Evolutionary conservation across 768 basidiomycete genomes (phyloP).

Genomic region (Mycena maculata): DNA sequence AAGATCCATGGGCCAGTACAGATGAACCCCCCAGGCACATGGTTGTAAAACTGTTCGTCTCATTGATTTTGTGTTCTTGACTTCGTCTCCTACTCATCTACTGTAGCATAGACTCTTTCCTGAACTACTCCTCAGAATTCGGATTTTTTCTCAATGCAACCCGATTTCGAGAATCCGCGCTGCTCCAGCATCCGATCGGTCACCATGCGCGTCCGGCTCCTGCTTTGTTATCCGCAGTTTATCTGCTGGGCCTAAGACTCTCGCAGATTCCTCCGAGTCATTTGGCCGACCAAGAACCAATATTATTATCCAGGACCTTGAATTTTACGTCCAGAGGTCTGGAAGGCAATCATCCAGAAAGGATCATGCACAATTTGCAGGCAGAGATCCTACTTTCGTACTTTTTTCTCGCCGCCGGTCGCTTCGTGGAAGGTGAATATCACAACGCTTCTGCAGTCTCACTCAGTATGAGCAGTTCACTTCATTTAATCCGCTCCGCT

Average conservation of each 20-base stretch:
- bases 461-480: constrained; percentile 47
- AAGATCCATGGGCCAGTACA: too few species aligned
- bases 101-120: constrained; percentile 43
- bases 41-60: too few species aligned
- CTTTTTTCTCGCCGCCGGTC: constrained; percentile 65
- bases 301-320: constrained; percentile 56
- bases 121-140: constrained; percentile 60
- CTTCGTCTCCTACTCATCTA: too few species aligned
- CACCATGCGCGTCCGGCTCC: constrained; percentile 51
- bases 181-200: constrained; percentile 44
- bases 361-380: constrained; percentile 61
- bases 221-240: constrained; percentile 52
- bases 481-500: constrained; percentile 51
- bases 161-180: constrained; percentile 56
- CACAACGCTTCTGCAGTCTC: constrained; percentile 54
- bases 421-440: constrained; percentile 58
- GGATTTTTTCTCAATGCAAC: constrained; percentile 67
- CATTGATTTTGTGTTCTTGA: too few species aligned
- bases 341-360: constrained; percentile 52
- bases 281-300: constrained; percentile 44
- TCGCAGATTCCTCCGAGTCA: constrained; percentile 44
- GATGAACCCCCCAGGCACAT: too few species aligned
- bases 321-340: constrained; percentile 51
- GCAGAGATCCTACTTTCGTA: constrained; percentile 65
- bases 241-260: constrained; percentile 52